Evolutionary conservation across 83 land plant genomes (phyloP), one percentile per base, ranked within the genome.

Genomic region (Picea engelmannii): DNA sequence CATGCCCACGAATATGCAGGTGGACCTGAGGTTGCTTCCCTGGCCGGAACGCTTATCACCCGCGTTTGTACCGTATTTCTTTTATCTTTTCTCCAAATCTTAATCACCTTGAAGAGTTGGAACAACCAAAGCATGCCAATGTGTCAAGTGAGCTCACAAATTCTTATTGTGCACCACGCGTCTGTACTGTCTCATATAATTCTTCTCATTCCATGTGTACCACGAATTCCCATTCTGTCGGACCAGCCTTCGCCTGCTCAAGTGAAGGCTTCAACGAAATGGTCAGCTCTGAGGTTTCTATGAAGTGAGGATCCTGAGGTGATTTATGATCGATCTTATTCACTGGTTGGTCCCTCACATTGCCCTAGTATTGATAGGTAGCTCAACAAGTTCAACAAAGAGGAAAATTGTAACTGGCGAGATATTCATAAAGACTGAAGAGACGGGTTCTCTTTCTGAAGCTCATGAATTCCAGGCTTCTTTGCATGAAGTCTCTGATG

Each of bases 261-360:
- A 79, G 24, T 52, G 62, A 67, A 68, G 85, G 69, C 38, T 27
- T 82, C 62, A 66, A 66, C 24, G 70, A 40, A 42, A 40, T 76
- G 35, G 80, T 79, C 35, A 81, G 84, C 20, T 82, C 79, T n/a
- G 42, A 68, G 25, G 62, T 82, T 64, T 78, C 73, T 38, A 66
- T 21, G 66, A 58, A 49, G 65, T 35, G 85, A 86, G 15, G 99
- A 93, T 55, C 96, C 96, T 27, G 91, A 80, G 27, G 89, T 93
- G 3, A 86, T 97, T 17, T 69, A 59, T 75, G 86, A 66, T 66
- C 94, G 99, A 8, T 95, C 99, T 42, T 98, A 97, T 80, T 97
- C 99, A 23, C 76, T 97, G 76, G 96, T 93, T 38, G 99, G 99
- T 6, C 99, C 98, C 6, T 85, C 95, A 0, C 66, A 91, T 59